Percentiles rank a stretch among this genome's conserved stretches.
phyloP scores from a whole-genome alignment of 1,284 basidiomycete species.

The Kalmanozyma brasiliensis region DNA sequence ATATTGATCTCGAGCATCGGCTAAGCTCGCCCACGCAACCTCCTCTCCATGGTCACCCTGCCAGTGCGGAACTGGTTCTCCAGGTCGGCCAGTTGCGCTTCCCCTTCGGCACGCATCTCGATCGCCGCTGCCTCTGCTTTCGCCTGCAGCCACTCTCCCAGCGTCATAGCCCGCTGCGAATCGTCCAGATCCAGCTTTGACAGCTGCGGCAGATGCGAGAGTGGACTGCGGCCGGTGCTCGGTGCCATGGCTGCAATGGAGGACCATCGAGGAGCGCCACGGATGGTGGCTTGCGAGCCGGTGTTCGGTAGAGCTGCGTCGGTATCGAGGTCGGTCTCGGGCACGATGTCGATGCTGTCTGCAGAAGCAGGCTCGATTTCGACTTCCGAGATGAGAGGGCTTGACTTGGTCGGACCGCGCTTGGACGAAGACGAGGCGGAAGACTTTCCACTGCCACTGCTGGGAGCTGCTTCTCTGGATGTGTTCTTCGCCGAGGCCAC shows the following conservation, averaged over 20 bases:
- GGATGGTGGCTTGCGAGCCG: constrained; percentile 34
- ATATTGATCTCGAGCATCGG: neutral
- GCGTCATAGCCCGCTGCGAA: constrained; percentile 28
- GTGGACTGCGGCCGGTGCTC: constrained; percentile 8
- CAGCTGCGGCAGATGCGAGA: constrained; percentile 24
- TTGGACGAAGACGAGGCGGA: constrained; percentile 8
- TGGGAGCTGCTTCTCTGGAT: neutral
- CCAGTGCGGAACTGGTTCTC: constrained; percentile 18
- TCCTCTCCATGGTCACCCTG: constrained; percentile 21
- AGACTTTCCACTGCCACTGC: constrained; percentile 6
- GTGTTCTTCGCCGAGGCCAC: constrained; percentile 2
- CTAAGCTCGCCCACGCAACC: constrained; percentile 14
- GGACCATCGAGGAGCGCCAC: constrained; percentile 16
- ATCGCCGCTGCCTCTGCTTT: constrained; percentile 35
- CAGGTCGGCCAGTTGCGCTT: constrained; percentile 26
- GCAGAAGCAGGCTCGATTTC: constrained; percentile 9
- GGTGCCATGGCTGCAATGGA: constrained; percentile 1
- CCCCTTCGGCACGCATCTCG: constrained; percentile 41
- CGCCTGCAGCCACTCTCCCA: constrained; percentile 47
- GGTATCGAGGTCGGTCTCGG: constrained; percentile 4
- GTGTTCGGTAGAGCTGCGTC: constrained; percentile 11
- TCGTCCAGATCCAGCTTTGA: constrained; percentile 18
- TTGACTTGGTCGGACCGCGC: constrained; percentile 9
- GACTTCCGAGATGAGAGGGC: constrained; percentile 4
- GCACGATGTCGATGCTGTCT: neutral